Conservation (phyloP, 768 basidiomycete species). For the Nidularia pulvinata region DNA sequence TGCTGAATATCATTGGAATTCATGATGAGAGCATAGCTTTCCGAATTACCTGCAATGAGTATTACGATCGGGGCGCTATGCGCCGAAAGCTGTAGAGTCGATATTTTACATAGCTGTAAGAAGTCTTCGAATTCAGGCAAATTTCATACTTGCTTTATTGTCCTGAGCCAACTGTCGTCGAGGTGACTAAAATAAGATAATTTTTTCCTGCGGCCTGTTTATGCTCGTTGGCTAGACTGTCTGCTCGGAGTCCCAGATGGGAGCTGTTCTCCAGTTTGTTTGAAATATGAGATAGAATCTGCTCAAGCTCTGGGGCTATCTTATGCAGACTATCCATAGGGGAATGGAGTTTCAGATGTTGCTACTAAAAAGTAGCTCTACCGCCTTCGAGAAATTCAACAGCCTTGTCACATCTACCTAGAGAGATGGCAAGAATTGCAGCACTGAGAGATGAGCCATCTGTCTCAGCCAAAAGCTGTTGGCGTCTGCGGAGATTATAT, state of each 20-base stretch:
- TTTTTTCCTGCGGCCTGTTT: slow-evolving; percentile 2
- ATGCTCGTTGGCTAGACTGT: background rate
- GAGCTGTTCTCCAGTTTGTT: background rate
- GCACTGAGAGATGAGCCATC: background rate
- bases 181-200: slow-evolving; percentile 2
- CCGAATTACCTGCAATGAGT: slow-evolving; percentile 4
- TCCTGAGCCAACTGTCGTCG: slow-evolving; percentile 3
- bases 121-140: slow-evolving; percentile 9
- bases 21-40: slow-evolving; percentile 8
- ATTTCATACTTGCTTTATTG: background rate
- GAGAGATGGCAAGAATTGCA: background rate
- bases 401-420: background rate
- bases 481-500: background rate
- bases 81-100: slow-evolving; percentile 1
- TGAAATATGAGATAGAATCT: background rate
- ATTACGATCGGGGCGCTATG: slow-evolving; percentile 1
- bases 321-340: background rate
- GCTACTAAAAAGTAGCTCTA: background rate
- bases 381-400: background rate
- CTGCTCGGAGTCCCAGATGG: background rate
- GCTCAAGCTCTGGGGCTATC: background rate
- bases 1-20: slow-evolving; percentile 1
- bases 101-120: slow-evolving; percentile 1
- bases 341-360: background rate
- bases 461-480: background rate